Base-by-base conservation (phyloP, 257 asterid genomes). In the Galeopsis tetrahit region DNA sequence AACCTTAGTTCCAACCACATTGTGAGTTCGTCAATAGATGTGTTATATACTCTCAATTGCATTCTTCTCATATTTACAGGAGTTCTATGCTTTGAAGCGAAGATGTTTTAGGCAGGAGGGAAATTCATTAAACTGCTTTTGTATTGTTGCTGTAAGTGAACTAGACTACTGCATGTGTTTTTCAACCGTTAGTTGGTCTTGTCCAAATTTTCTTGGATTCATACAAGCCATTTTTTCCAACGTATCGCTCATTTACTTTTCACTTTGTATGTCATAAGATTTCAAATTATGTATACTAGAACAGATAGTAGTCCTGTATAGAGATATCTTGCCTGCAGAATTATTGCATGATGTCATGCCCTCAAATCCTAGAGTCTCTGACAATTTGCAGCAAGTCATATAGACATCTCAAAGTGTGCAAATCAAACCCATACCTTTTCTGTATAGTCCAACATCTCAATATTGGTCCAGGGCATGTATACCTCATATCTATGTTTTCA, bases 71-170 rank as follows among this genome's bases (percentile, higher is more conserved):
- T 78, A 38, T 63, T 17, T 77, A 66, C 89, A 93, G 98, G 98
- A 93, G 82, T 93, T 90, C 80, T 86, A 89, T 82, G 90, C 96
- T 74, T 74, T 93, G 82, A 93, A 89, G 83, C 84, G 86, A 60
- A 89, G 96, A 81, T 93, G 98, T 84, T 81, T 66, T 58, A 85
- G 86, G 11, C 97, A 85, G 85, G 92, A 87, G 57, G 93, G 96
- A 70, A 93, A 85, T 65, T 87, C 92, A 35, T 80, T 86, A 81
- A 90, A 88, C 79, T 93, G 97, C 86, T 86, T 85, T 71, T 93
- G 98, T 86, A 84, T 89, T 68, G 89, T 93, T 80, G 92, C 96
- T 42, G 98, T 93, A 85, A 75, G 93, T 77, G 60, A 28, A 75
- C 11, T 68, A 21, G 49, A 69, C 51, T 48, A 40, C 52, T 69